A percentile compares a stretch with the other conserved stretches of the same genome.
phyloP scores from a whole-genome alignment of 495 filamentous ascomycete genomes.

The Hypoxylon crocopeplum region DNA sequence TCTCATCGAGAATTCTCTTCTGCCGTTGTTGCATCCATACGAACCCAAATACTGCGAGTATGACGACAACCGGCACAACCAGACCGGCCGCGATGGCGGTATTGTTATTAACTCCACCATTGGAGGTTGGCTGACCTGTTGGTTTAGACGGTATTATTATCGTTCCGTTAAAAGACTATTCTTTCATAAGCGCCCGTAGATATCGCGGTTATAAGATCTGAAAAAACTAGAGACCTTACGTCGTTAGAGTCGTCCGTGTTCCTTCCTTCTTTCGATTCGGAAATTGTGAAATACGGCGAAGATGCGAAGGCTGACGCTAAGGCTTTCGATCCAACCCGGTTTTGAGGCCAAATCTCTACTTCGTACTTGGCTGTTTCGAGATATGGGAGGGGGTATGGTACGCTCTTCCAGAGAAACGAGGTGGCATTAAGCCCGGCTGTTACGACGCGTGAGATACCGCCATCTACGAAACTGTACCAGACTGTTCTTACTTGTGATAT shows the following conservation, averaged over 20 bases:
- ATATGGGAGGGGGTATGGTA: slow-evolving; percentile 49
- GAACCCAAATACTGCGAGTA: slow-evolving; percentile 33
- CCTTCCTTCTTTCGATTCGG: neutral
- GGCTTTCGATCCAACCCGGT: slow-evolving; percentile 2
- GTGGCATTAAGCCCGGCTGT: slow-evolving; percentile 40
- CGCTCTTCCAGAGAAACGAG: slow-evolving; percentile 44
- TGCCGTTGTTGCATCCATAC: slow-evolving; percentile 33
- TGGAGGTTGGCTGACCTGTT: slow-evolving; percentile 14
- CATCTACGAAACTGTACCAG: neutral
- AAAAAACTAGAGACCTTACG: slow-evolving; percentile 4
- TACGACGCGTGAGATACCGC: slow-evolving; percentile 14
- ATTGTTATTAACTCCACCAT: slow-evolving; percentile 25
- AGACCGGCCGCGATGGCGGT: slow-evolving; percentile 39
- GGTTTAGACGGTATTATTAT: slow-evolving; percentile 27
- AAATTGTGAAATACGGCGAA: slow-evolving; percentile 33
- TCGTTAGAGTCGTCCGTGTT: neutral
- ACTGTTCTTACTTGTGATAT: slow-evolving; percentile 41
- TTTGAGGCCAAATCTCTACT: slow-evolving; percentile 42
- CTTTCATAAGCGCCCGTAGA: slow-evolving; percentile 2
- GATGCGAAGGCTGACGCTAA: slow-evolving; percentile 15
- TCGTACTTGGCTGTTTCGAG: slow-evolving; percentile 46
- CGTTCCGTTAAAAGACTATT: slow-evolving; percentile 21
- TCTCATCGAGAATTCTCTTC: slow-evolving; percentile 26
- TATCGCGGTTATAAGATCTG: too few relatives aligned
- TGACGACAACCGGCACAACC: slow-evolving; percentile 34